A percentile compares a stretch with the other conserved stretches of the same genome.
Evolutionary conservation across 257 asterid species (phyloP).

Genomic region (Solanum lignicaule): DNA sequence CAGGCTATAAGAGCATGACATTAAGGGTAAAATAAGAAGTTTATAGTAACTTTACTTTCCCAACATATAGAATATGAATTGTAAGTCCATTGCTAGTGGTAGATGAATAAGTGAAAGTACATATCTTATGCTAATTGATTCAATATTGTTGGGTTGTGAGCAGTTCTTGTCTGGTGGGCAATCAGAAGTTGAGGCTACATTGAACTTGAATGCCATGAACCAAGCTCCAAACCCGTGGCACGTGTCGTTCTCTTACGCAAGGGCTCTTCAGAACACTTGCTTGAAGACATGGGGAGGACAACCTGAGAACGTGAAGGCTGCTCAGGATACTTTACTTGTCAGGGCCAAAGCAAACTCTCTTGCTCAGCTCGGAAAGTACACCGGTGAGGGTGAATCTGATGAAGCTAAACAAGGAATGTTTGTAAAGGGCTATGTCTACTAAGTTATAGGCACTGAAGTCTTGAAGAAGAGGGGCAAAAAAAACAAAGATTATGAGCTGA

Average conservation of each 20-base stretch:
- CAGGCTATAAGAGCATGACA: not conserved
- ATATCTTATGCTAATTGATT: not conserved
- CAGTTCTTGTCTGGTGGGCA: conserved; percentile 85
- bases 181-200: conserved; percentile 73
- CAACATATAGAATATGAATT: not conserved
- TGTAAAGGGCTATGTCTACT: conserved; percentile 63
- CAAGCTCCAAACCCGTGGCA: conserved; percentile 81
- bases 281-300: conserved; percentile 70
- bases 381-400: conserved; percentile 66
- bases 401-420: conserved; percentile 73
- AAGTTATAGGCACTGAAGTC: conserved; percentile 5
- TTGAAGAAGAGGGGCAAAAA: not conserved
- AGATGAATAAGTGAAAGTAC: not conserved
- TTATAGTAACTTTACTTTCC: not conserved
- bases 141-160: not conserved
- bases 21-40: not conserved
- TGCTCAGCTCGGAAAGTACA: conserved; percentile 78
- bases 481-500: not conserved
- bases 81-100: not conserved
- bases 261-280: conserved; percentile 78
- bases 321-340: conserved; percentile 45
- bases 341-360: conserved; percentile 70
- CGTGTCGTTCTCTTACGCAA: conserved; percentile 65
- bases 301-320: conserved; percentile 57
- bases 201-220: conserved; percentile 78